These are phyloP conservation scores for Ustilago loliicola DNA, from an alignment of 1,284 basidiomycete genomes.

Conservation along the genomic window DNA sequence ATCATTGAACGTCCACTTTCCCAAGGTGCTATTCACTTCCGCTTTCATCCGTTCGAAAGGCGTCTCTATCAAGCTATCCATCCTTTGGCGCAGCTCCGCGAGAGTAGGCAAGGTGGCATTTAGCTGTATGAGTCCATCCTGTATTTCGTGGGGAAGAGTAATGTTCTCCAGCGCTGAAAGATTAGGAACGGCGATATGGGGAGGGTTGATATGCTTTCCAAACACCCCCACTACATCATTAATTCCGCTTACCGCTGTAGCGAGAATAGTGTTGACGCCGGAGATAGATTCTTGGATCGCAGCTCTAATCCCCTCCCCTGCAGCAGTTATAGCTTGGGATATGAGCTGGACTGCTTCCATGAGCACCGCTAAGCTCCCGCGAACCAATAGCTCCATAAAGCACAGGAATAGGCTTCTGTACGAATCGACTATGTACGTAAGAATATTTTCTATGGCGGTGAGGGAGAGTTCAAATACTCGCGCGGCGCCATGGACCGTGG, in stretches of 20 bases:
- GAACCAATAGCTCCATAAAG: slow-evolving; percentile 88
- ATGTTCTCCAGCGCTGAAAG: slow-evolving; percentile 82
- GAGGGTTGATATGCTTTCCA: slow-evolving; percentile 45
- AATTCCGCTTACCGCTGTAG: slow-evolving; percentile 41
- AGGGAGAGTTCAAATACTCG: slow-evolving; percentile 52
- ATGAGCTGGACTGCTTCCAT: slow-evolving; percentile 79
- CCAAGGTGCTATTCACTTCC: slow-evolving; percentile 54
- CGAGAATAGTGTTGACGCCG: slow-evolving; percentile 49
- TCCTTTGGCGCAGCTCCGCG: slow-evolving; percentile 79
- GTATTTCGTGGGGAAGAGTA: slow-evolving; percentile 83
- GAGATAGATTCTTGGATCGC: slow-evolving; percentile 74
- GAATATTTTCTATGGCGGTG: slow-evolving; percentile 45
- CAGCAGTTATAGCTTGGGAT: slow-evolving; percentile 80
- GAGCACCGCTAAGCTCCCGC: slow-evolving; percentile 82
- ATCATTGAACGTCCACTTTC: slow-evolving; percentile 46
- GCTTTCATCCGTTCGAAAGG: slow-evolving; percentile 56
- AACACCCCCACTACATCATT: slow-evolving; percentile 56
- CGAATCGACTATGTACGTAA: slow-evolving; percentile 83
- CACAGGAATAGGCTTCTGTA: slow-evolving; percentile 93
- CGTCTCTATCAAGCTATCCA: slow-evolving; percentile 74
- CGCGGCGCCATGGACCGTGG: slow-evolving; percentile 80
- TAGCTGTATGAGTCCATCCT: slow-evolving; percentile 79
- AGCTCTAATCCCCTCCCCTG: slow-evolving; percentile 79
- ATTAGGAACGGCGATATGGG: slow-evolving; percentile 31
- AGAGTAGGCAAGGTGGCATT: slow-evolving; percentile 86